Conservation (phyloP, 768 basidiomycete genomes). For the Gyrodon lividus region DNA sequence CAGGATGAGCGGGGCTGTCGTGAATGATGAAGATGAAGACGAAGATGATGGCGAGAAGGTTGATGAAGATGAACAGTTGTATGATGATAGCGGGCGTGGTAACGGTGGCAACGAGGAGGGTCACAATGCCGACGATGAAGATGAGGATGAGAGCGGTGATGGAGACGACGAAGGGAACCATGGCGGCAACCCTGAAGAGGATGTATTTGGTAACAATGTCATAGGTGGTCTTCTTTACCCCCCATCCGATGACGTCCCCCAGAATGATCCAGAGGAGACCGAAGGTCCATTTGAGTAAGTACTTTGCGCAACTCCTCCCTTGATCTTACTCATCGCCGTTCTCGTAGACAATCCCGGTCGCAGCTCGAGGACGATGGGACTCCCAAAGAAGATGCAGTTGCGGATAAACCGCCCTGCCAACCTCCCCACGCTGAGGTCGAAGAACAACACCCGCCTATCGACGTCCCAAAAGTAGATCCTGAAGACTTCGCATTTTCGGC, state of each 20-base stretch:
- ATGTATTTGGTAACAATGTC: not conserved
- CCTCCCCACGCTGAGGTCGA: not conserved
- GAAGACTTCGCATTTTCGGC: no score
- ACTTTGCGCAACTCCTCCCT: not conserved
- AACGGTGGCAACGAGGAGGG: not conserved
- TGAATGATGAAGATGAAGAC: not conserved
- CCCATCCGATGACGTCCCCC: not conserved
- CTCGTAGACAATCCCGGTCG: not conserved
- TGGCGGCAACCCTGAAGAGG: not conserved
- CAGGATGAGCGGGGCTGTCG: conserved; percentile 10
- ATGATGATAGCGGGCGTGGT: no score
- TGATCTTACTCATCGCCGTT: not conserved
- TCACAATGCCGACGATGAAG: not conserved
- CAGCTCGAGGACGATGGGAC: not conserved
- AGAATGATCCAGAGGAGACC: no score
- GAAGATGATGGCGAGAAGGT: not conserved
- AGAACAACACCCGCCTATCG: no score
- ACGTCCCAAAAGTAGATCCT: no score
- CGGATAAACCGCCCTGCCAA: not conserved
- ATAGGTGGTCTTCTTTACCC: not conserved
- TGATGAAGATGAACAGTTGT: not conserved
- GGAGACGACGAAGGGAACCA: not conserved
- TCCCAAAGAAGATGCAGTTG: not conserved
- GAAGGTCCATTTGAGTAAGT: not conserved
- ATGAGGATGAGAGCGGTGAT: no score